Evolutionary conservation across 345 rosid species (phyloP).

Genomic region (Psidium guajava): DNA sequence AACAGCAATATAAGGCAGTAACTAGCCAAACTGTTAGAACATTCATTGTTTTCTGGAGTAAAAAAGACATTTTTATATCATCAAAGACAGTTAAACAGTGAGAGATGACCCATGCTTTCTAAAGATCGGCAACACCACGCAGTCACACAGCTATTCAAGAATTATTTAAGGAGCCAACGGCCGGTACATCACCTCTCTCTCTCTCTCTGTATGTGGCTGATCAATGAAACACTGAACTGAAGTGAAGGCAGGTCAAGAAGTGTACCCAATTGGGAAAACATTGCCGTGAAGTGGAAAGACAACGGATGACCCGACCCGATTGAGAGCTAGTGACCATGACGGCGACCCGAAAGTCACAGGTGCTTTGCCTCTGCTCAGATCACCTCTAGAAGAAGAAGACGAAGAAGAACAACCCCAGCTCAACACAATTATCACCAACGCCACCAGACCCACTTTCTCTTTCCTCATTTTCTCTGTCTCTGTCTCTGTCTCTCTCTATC

Average conservation of each 20-base stretch:
- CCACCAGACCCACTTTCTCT: conserved; percentile 6
- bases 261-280: conserved; percentile 42
- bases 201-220: neutral
- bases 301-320: conserved; percentile 44
- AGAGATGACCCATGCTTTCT: neutral
- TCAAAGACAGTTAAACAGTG: neutral
- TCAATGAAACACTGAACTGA: neutral
- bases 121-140: neutral
- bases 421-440: neutral
- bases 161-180: neutral
- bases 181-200: neutral
- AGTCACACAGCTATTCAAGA: neutral
- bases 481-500: neutral
- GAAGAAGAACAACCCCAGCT: neutral
- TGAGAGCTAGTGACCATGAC: neutral
- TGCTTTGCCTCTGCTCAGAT: neutral
- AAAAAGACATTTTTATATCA: neutral
- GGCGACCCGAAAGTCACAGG: neutral
- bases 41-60: neutral
- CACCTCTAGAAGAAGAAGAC: neutral
- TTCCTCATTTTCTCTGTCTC: conserved; percentile 10
- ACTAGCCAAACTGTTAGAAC: neutral
- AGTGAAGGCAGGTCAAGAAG: neutral
- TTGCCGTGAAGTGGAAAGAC: conserved; percentile 66
- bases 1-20: neutral